Percentiles rank a stretch among this genome's conserved stretches.
These are phyloP conservation scores for Exophiala mesophila DNA, from an alignment of 2,329 filamentous ascomycete genomes.

Conservation along the genomic window DNA sequence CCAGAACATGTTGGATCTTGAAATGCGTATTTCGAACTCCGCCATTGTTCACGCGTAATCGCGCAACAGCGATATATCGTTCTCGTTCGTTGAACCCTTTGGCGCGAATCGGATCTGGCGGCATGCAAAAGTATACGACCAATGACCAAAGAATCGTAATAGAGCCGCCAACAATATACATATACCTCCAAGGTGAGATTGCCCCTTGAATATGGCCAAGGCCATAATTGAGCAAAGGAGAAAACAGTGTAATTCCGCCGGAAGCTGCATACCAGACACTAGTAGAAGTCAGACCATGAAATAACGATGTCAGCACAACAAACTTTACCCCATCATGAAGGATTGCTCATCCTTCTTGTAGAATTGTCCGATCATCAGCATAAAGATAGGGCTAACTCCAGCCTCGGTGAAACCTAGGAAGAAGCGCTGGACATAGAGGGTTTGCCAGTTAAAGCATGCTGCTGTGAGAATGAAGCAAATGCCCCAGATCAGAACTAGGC, in stretches of 20 bases:
- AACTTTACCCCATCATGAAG: constrained; percentile 49
- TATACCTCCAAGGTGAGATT: constrained; percentile 62
- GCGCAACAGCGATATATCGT: constrained; percentile 58
- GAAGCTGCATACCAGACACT: constrained; percentile 28
- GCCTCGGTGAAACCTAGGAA: constrained; percentile 58
- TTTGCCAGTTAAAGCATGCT: constrained; percentile 57
- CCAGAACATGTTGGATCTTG: constrained; percentile 54
- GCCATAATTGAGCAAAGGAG: constrained; percentile 58
- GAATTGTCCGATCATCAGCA: constrained; percentile 56
- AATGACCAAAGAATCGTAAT: constrained; percentile 55
- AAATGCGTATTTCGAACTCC: constrained; percentile 57
- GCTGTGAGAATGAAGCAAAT: constrained; percentile 64
- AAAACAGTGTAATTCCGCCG: constrained; percentile 44
- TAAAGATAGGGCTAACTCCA: constrained; percentile 61
- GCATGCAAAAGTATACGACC: constrained; percentile 58
- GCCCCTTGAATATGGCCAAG: constrained; percentile 57
- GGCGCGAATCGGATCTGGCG: constrained; percentile 61
- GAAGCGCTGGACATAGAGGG: constrained; percentile 62
- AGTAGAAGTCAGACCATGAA: neutral
- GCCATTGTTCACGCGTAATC: constrained; percentile 58
- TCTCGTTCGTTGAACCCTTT: constrained; percentile 64
- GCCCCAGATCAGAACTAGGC: constrained; percentile 61
- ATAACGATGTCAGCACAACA: neutral
- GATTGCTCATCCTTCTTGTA: constrained; percentile 63
- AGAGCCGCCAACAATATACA: constrained; percentile 60